phyloP scores from a whole-genome alignment of 352 stramenopile genomes.

The Phytophthora capsici region DNA sequence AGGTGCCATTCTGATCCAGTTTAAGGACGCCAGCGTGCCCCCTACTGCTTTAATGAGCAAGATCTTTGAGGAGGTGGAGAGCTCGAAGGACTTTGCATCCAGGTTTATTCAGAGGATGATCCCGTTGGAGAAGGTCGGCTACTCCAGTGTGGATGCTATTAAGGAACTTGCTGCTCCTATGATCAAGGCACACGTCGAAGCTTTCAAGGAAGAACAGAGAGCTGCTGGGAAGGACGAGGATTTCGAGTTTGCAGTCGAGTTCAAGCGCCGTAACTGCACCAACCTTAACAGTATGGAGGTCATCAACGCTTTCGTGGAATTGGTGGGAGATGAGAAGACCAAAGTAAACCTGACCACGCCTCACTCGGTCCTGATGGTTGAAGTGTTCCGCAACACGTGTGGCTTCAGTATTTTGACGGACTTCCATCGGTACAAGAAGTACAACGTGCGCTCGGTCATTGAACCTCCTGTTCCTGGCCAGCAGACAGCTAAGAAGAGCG shows the following conservation, averaged over 20 bases:
- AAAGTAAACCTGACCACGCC: constrained; percentile 82
- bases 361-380: constrained; percentile 66
- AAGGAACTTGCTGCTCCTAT: constrained; percentile 58
- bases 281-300: constrained; percentile 76
- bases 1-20: constrained; percentile 72
- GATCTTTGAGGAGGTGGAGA: constrained; percentile 70
- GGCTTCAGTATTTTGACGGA: constrained; percentile 76
- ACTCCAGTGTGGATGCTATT: constrained; percentile 70
- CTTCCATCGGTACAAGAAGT: constrained; percentile 80
- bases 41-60: constrained; percentile 54
- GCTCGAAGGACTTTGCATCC: constrained; percentile 72
- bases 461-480: constrained; percentile 57
- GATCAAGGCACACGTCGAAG: constrained; percentile 56
- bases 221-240: constrained; percentile 27
- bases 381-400: constrained; percentile 82
- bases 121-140: constrained; percentile 72
- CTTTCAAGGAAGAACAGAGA: constrained; percentile 35
- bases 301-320: constrained; percentile 66
- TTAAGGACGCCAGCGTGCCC: constrained; percentile 58
- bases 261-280: constrained; percentile 83
- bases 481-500: constrained; percentile 32
- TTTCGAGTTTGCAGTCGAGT: constrained; percentile 65
- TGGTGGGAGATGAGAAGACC: constrained; percentile 59
- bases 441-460: constrained; percentile 79
- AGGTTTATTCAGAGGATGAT: constrained; percentile 81